Conservation (phyloP, 2,329 filamentous ascomycete species). For the Xylariaceae sp. region DNA sequence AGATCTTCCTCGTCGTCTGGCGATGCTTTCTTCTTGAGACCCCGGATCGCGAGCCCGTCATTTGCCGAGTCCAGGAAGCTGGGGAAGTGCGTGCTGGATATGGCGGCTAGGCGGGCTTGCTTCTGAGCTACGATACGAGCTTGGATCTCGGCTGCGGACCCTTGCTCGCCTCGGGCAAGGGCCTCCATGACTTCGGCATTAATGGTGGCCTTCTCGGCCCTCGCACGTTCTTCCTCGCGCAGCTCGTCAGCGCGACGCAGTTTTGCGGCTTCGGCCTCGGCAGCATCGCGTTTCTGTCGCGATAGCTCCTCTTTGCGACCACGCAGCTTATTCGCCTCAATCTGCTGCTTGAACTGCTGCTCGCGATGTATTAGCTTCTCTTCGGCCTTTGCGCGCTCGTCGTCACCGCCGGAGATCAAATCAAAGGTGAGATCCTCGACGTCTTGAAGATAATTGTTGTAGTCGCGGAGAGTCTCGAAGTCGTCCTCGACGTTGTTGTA, state of each 20-base stretch:
- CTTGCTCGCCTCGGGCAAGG: conserved; percentile 57
- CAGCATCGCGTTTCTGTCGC: conserved; percentile 51
- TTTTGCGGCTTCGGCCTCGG: conserved; percentile 63
- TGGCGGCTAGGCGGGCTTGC: conserved; percentile 57
- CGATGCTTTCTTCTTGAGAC: conserved; percentile 62
- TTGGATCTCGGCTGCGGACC: conserved; percentile 56
- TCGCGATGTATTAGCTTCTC: conserved; percentile 57
- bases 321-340: conserved; percentile 56
- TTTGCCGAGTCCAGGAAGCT: conserved; percentile 33
- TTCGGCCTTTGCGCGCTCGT: conserved; percentile 51
- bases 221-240: conserved; percentile 68
- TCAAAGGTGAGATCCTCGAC: conserved; percentile 90
- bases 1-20: conserved; percentile 53
- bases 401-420: conserved; percentile 68
- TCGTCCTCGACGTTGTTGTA: conserved; percentile 90
- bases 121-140: conserved; percentile 69
- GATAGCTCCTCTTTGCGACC: conserved; percentile 54
- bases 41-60: conserved; percentile 64
- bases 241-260: conserved; percentile 60
- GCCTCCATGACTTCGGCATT: conserved; percentile 67
- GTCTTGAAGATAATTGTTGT: conserved; percentile 91
- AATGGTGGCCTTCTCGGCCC: conserved; percentile 57
- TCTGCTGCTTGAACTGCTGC: conserved; percentile 65
- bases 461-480: conserved; percentile 78
- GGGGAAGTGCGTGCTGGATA: conserved; percentile 32